A percentile compares a stretch with the other conserved stretches of the same genome.
phyloP scores from a whole-genome alignment of 2,329 filamentous ascomycete species.

The Didymella pinodella region DNA sequence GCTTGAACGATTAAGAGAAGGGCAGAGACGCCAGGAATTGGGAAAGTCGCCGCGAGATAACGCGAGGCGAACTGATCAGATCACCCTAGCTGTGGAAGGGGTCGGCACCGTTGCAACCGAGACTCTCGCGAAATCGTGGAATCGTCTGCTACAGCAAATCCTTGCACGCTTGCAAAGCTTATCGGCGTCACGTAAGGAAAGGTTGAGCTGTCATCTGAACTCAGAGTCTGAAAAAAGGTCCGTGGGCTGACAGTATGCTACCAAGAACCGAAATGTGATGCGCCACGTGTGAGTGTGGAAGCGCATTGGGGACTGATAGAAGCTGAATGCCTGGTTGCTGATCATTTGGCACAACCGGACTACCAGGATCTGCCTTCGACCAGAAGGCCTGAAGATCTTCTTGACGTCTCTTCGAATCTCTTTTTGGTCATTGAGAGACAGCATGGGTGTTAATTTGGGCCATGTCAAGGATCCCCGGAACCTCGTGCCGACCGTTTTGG shows the following conservation, averaged over 20 bases:
- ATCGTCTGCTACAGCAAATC: not conserved
- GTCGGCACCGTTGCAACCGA: not conserved
- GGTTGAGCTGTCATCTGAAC: not conserved
- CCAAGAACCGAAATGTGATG: not conserved
- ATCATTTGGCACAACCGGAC: not conserved
- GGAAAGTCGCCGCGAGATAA: constrained; percentile 7
- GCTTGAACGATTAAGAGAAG: not conserved
- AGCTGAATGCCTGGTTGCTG: not conserved
- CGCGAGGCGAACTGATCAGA: not conserved
- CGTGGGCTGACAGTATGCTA: not conserved
- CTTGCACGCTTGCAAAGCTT: not conserved
- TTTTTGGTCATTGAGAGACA: not conserved
- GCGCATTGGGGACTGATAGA: not conserved
- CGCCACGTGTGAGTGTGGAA: constrained; percentile 2
- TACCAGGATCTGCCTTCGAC: not conserved
- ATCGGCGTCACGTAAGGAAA: not conserved
- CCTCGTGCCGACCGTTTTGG: constrained; percentile 7
- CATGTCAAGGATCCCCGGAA: constrained; percentile 3
- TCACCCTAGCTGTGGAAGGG: constrained; percentile 4
- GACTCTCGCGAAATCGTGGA: not conserved
- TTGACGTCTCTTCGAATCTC: not conserved
- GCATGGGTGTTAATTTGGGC: constrained; percentile 1
- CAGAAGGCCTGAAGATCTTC: not conserved
- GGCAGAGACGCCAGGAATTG: not conserved
- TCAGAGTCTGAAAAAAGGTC: not conserved